Percentiles rank a stretch among this genome's conserved stretches.
Evolutionary conservation across 75 land plant genomes (phyloP).

Genomic region (Pseudotsuga menziesii): DNA sequence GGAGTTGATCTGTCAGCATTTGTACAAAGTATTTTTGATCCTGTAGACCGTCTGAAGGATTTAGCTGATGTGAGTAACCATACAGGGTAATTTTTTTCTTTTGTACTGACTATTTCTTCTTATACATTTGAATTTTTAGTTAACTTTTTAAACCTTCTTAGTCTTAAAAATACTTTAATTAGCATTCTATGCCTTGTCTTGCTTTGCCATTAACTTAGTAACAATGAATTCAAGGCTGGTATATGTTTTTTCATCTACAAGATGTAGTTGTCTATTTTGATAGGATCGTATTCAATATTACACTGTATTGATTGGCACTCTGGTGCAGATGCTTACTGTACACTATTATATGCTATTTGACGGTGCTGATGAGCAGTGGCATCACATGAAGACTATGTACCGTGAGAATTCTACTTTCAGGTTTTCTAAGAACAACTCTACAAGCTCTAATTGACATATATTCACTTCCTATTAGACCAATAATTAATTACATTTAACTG

Average conservation of each 20-base stretch:
- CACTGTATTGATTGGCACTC: neutral
- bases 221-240: neutral
- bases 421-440: slow-evolving; percentile 16
- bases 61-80: slow-evolving; percentile 78
- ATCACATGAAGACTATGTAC: slow-evolving; percentile 67
- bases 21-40: slow-evolving; percentile 87
- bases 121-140: neutral
- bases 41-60: slow-evolving; percentile 83
- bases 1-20: slow-evolving; percentile 75
- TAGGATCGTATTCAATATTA: neutral
- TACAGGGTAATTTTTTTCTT: neutral
- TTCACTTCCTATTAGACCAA: neutral
- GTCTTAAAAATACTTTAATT: neutral
- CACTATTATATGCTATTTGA: slow-evolving; percentile 98
- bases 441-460: neutral
- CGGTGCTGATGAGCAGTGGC: slow-evolving; percentile 82
- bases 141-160: slow-evolving; percentile 11
- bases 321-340: slow-evolving; percentile 87
- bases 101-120: slow-evolving; percentile 1
- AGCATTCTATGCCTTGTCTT: too few relatives aligned
- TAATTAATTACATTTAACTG: neutral
- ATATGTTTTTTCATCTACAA: neutral
- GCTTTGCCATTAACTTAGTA: neutral
- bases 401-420: slow-evolving; percentile 63
- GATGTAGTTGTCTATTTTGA: neutral